Base-by-base conservation (phyloP, 352 stramenopile genomes). In the Phytophthora boehmeriae region DNA sequence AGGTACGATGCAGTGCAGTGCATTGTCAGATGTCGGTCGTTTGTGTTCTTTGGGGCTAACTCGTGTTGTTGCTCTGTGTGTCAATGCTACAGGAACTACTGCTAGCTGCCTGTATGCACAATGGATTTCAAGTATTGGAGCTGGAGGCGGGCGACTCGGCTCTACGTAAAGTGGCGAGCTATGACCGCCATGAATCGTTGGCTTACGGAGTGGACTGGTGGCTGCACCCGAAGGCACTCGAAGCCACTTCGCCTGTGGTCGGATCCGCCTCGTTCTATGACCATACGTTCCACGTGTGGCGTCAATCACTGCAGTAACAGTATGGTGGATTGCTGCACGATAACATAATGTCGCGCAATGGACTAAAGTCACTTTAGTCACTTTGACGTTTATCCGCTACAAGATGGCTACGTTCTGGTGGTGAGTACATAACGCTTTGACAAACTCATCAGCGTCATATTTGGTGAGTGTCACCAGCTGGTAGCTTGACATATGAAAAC, bases 201-300 rank as follows among this genome's bases (percentile, higher is more conserved):
- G 86, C 86, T 5, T 95, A 95, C 41, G 86, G 86, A 42, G 83
- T 92, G 19, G 86, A 95, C 62, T 95, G 86, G 86, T 93, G 83
- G 83, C 57, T 71, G 27, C 63, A 88, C 36, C 65, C 75, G 4
- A 8, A 22, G 11, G 73, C 74, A 11, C 55, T 92, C 17, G 22
- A 38, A 6, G 76, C 74, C 16, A 46, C 68, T 0, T 54, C 65
- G 35, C 83, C 80, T 0, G 76, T 92, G 5, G 54, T 95, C 16
- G 84, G 77, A 16, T 93, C 83, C 27, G 86, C 75, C 45, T 93
- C 86, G 36, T 95, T 95, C 66, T 93, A 95, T 71, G 83, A 95
- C 43, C 81, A 86, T 49, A 39, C 41, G 25, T 95, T 93, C 57
- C 84, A 93, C 47, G 69, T 87, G 17, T 95, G 86, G 86, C 76